Base-by-base conservation (phyloP, 2,329 filamentous ascomycete genomes). In the Fusarium coicis region DNA sequence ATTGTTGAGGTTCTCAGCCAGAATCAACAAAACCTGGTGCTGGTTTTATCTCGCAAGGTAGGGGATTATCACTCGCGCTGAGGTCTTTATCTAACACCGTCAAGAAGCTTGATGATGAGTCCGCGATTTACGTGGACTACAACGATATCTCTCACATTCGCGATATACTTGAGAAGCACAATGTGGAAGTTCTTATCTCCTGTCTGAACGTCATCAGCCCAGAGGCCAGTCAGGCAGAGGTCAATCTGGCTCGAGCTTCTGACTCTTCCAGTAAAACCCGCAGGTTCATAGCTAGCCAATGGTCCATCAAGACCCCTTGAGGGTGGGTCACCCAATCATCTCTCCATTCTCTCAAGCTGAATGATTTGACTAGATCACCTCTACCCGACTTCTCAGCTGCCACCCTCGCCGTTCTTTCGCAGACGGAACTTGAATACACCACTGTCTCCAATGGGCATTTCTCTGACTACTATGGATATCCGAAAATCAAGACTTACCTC, bases 31-130 rank as follows among this genome's bases (percentile, higher is more conserved):
- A 47, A 16, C 26, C 26, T 1, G 28, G 26, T 30, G 4, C 15
- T 30, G 6, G 26, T 47, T n/a, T 10, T 47, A 18, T 15, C 44
- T n/a, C 26, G 26, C 12, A n/a, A 47, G 8, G 19, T 15, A 12
- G 7, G 18, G 6, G 1, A 15, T 14, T 4, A 21, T 21, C 1
- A 0, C 5, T 28, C 23, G 4, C 3, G 19, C 11, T 28, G 8
- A 28, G 8, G 0, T 12, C 10, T 5, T 21, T 2, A 8, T 4
- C 16, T 28, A 28, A 46, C 5, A 14, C 8, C 18, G 5, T 21
- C 11, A 26, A 47, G 44, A 30, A 47, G 28, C 9, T 28, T 1
- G 26, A 30, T 21, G 12, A 47, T 15, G 26, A 30, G 26, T 11
- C 44, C 4, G 4, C 12, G 8, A 15, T 30, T 7, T 15, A 21